Conservation (phyloP, 345 rosid species). For the Triadica sebifera region DNA sequence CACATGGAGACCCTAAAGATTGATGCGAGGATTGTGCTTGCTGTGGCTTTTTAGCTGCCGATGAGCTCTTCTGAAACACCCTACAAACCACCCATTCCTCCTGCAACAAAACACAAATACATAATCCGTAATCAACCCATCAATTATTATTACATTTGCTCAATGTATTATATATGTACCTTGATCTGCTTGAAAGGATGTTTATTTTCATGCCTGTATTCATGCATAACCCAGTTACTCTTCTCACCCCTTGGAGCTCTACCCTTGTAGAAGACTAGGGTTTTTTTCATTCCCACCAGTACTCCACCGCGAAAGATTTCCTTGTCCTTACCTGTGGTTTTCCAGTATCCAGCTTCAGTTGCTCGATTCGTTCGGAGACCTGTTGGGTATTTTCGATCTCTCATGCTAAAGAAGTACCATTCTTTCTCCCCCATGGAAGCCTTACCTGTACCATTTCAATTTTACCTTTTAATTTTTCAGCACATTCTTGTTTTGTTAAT, state of each 20-base stretch:
- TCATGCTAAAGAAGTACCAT: conserved; percentile 88
- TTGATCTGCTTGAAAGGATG: conserved; percentile 56
- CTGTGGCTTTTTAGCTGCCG: conserved; percentile 55
- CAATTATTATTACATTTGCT: too few relatives aligned
- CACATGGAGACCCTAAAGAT: conserved; percentile 72
- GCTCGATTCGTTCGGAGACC: conserved; percentile 96
- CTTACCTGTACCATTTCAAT: conserved; percentile 43
- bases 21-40: conserved; percentile 57
- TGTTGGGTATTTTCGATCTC: conserved; percentile 90
- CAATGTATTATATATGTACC: conserved; percentile 31
- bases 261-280: conserved; percentile 90
- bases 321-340: conserved; percentile 89
- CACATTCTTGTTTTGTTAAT: too few relatives aligned
- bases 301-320: conserved; percentile 61
- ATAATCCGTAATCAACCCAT: too few relatives aligned
- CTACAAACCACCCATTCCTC: conserved; percentile 96
- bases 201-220: conserved; percentile 75
- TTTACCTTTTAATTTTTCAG: too few relatives aligned
- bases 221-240: conserved; percentile 99
- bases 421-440: conserved; percentile 99
- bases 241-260: conserved; percentile 92
- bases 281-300: conserved; percentile 93
- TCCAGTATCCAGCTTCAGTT: conserved; percentile 95
- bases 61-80: conserved; percentile 62
- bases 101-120: conserved; percentile 33